phyloP scores from a whole-genome alignment of 73 alveolate species.

The Paramecium sonneborni region DNA sequence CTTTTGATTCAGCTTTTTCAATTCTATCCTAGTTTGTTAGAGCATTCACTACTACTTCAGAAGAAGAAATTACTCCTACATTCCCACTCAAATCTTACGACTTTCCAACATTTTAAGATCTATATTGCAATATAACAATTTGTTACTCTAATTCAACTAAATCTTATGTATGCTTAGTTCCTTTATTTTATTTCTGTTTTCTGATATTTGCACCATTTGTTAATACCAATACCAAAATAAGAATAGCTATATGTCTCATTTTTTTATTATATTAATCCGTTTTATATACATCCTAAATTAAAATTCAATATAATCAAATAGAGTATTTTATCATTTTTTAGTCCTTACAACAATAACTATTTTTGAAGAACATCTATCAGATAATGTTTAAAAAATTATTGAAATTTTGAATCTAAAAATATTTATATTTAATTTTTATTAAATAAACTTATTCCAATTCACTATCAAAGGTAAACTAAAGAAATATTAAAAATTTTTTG shows the following conservation, averaged over 20 bases:
- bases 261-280: background rate
- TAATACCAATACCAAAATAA: background rate
- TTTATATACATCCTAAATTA: background rate
- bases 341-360: background rate
- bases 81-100: background rate
- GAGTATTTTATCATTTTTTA: background rate
- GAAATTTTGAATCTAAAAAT: background rate
- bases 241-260: constrained; percentile 14
- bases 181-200: background rate
- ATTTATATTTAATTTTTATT: no score
- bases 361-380: background rate
- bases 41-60: background rate
- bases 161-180: background rate
- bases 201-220: background rate
- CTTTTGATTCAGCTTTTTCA: background rate
- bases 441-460: no score
- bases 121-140: background rate
- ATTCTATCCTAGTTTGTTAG: background rate
- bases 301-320: background rate
- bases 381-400: no score
- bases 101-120: background rate
- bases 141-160: background rate
- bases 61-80: background rate
- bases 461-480: no score
- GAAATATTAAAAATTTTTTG: no score